Base-by-base conservation (phyloP, 352 stramenopile species). In the Stramenopiles sp. region DNA sequence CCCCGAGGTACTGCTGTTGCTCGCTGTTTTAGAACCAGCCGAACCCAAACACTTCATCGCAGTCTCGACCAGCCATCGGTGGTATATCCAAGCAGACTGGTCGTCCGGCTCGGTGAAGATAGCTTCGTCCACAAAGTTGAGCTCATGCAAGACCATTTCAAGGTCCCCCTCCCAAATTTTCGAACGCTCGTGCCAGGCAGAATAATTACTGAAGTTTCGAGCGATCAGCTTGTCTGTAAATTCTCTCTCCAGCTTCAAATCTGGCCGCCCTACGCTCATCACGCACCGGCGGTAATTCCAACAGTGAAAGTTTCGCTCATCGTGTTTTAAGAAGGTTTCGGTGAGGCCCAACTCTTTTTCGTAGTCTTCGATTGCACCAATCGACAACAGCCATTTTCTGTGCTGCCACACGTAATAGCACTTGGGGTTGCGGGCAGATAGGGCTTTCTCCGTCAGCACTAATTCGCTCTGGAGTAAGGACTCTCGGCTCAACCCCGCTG, bases 251-350 rank as follows among this genome's bases (percentile, higher is more conserved):
- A 34, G 77, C 74, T 32, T 79, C n/a, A n/a, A n/a, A n/a, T n/a
- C n/a, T n/a, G n/a, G n/a, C n/a, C n/a, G n/a, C n/a, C n/a, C n/a
- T n/a, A n/a, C n/a, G 12, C 35, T 79, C 0, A 84, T 80, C 32
- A 90, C 82, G 77, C 84, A 90, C 43, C 84, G 79, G 34, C 90
- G 91, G 81, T 98, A 98, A 79, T 98, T 98, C 93, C 94, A 99
- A 81, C 94, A 98, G 80, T 99, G 95, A 79, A 99, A 99, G 78
- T 99, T 99, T 35, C 94, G 86, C 75, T 98, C 92, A 81, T 99
- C 95, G 74, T 85, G 37, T 63, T 81, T 75, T 43, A 94, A 74
- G 68, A 91, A 87, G 71, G 82, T 87, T 76, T 88, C 81, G 78
- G 84, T 90, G 37, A 92, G 79, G 53, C 75, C 80, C 31, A 91